Base-by-base conservation (phyloP, 495 filamentous ascomycete species). In the Aspergillus cavernicola region DNA sequence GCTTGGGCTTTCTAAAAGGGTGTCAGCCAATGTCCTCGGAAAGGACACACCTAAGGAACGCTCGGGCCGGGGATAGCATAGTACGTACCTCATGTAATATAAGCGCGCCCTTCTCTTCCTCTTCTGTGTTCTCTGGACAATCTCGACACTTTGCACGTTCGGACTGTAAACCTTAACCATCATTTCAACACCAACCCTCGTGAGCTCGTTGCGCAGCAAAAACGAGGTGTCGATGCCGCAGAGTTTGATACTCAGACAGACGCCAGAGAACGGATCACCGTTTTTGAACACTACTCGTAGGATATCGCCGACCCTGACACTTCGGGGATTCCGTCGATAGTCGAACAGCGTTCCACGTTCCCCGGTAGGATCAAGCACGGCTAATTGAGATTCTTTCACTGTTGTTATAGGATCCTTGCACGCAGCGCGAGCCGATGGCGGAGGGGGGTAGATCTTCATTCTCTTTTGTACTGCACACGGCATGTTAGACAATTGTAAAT, bases 161-260 rank as follows among this genome's bases (percentile, higher is more conserved):
- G 91, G 91, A 57, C 79, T 85, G 74, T 90, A 97, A 44, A 96
- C 75, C 80, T 97, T 99, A 65, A 85, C 89, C 81, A 89, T 96
- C 89, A 96, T 91, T 82, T 99, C 93, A n/a, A 96, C 90, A 40
- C 89, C 88, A 6, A 93, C 81, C 48, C 86, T 79, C 37, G 84
- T 85, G 48, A 99, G 67, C 57, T 92, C 82, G 61, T 90, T 92
- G 22, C 93, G 79, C 47, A 99, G 76, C 55, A 96, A 68, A 37
- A 97, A 81, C 1, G 85, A 86, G 6, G 89, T 92, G 67, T 99
- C 93, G 20, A 95, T 78, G 55, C 91, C 92, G 6, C 82, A 80
- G 31, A 91, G 77, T 23, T 90, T 84, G 64, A 97, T 92, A 59
- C 84, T 87, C 60, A 99, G 67, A 56, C 85, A 86, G 10, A 95